Evolutionary conservation across 352 stramenopile species (phyloP).

Genomic region (Aphanomyces euteiches): DNA sequence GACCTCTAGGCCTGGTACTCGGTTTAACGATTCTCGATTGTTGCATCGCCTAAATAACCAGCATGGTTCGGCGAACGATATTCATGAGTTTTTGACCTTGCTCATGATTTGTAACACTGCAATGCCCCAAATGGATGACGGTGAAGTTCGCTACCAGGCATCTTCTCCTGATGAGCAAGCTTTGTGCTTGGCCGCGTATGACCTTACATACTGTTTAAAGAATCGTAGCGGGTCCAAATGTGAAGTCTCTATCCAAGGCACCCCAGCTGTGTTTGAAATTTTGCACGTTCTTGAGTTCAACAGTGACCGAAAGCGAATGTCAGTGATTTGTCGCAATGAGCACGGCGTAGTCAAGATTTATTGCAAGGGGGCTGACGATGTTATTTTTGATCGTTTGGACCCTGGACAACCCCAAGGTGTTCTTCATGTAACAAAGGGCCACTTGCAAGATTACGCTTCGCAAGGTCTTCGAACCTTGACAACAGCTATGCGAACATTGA

Average conservation of each 20-base stretch:
- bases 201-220: conserved; percentile 68
- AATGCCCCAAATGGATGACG: conserved; percentile 62
- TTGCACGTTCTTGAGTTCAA: conserved; percentile 98
- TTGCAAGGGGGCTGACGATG: conserved; percentile 80
- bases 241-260: conserved; percentile 61
- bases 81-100: conserved; percentile 78
- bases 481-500: conserved; percentile 64
- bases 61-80: conserved; percentile 80
- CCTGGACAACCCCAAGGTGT: conserved; percentile 70
- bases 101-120: conserved; percentile 86
- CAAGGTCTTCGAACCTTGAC: conserved; percentile 74
- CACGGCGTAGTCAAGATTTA: conserved; percentile 64
- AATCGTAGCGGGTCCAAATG: conserved; percentile 65
- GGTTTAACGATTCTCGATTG: conserved; percentile 75
- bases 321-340: conserved; percentile 88
- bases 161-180: conserved; percentile 82
- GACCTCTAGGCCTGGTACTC: conserved; percentile 50
- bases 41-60: conserved; percentile 68
- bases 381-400: conserved; percentile 70
- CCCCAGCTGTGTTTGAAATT: conserved; percentile 83
- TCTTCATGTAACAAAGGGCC: conserved; percentile 67
- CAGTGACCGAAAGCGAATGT: conserved; percentile 98
- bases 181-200: conserved; percentile 64
- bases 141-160: conserved; percentile 83
- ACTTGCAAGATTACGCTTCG: conserved; percentile 80